Evolutionary conservation across 2,329 filamentous ascomycete genomes (phyloP), one percentile per base, ranked within the genome.

Genomic region (Botrytis aclada): DNA sequence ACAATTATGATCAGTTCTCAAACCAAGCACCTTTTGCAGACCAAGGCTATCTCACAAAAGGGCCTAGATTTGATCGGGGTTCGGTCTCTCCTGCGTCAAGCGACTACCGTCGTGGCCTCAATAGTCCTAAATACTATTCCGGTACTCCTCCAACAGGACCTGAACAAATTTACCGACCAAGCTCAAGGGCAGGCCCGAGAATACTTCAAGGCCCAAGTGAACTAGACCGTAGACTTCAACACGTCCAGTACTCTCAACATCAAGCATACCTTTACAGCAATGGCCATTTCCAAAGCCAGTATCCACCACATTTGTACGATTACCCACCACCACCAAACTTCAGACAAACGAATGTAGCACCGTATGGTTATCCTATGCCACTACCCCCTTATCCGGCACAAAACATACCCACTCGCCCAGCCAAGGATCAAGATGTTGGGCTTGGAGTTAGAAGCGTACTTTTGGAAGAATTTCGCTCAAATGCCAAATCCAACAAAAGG

Each of bases 401-500:
- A 39, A 47, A 72, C 12, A 77, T 80, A 56, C 79, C 80, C 20
- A 79, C 78, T 39, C 77, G 78, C 5, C 79, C 79, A 58, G 74
- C 78, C 22, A 80, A 80, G 71, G 80, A 81, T 56, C 78, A 81
- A 51, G 81, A 82, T 78, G 75, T 79, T 25, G 81, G 79, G 18
- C 75, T 88, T 74, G 88, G 88, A 71, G 83, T 92, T 22, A 88
- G 93, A 78, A 97, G 94, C 81, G 83, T 86, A 22, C 83, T 95
- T 14, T 85, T 98, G 2, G 91, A 95, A 74, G 93, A 97, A 43
- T 98, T 97, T 82, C 89, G 92, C 60, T 86, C 87, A 18, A 92
- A 90, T 79, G 88, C 86, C 76, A 97, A 94, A 81, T 88, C 88
- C 0, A 94, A 87, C 81, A 87, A 85, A 71, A 89, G 88, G 81